Evolutionary conservation across 352 stramenopile species (phyloP), one percentile per base, ranked within the genome.

Genomic region (Detonula confervacea): DNA sequence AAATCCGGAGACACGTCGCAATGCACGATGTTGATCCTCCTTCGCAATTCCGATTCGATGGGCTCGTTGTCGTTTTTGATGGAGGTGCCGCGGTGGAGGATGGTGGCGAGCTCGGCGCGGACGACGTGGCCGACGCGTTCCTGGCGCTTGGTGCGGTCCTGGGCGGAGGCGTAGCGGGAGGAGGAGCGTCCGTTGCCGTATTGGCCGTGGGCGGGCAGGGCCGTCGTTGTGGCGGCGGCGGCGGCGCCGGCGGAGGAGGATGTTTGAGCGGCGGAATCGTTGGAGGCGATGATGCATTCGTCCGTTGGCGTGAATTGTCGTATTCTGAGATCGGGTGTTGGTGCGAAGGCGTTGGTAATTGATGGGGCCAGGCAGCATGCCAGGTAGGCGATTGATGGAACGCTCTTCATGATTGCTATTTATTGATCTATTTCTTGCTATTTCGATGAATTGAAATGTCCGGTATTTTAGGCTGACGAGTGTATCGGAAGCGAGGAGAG

Each of bases 1-100:
- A 96, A 84, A 86, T 96, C 92, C 0, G 92, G 92, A 7, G 81
- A 91, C 5, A 96, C 88, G 54, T 95, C 84, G 20, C 87, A 90
- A 67, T 89, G 84, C 16, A 96, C 88, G n/a, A 95, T 78, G 37
- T 80, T 92, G 60, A 96, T 95, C 27, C 84, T 83, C 57, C 77
- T 56, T 62, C 90, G 75, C 33, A 95, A 44, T 18, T 93, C 88
- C 37, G 87, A 77, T 24, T 91, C 87, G 52, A 95, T 81, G 14
- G 66, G 84, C 9, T 90, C 77, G 25, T 78, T 69, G 62, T 87
- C 80, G 16, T 85, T 84, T 68, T 90, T 88, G 30, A 91, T 90
- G 44, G 74, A 80, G 46, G 77, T 73, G 37, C 89, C 90, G 1
- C 27, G 66, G 49, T 94, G 81, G 25, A 96, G 59, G 37, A 96